These are phyloP conservation scores for Spencermartinsiella ligniputridi DNA, from an alignment of 1,139 yeast genomes.

Conservation along the genomic window DNA sequence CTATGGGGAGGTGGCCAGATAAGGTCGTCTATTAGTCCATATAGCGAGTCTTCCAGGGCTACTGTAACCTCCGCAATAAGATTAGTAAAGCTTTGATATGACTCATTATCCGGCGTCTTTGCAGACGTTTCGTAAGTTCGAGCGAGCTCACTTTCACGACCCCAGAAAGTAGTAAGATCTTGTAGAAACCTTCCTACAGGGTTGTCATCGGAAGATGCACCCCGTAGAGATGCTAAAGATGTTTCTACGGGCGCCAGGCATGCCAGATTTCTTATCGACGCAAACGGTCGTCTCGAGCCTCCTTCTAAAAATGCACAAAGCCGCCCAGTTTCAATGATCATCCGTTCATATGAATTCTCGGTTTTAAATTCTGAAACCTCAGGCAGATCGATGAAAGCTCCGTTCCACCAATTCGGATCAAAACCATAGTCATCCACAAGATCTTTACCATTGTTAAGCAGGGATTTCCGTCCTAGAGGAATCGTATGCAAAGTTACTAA, in stretches of 20 bases:
- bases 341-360: constrained; percentile 19
- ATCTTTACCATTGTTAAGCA: constrained; percentile 33
- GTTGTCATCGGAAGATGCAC: constrained; percentile 17
- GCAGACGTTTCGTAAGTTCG: constrained; percentile 19
- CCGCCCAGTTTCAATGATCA: constrained; percentile 40
- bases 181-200: constrained; percentile 22
- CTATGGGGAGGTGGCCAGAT: constrained; percentile 25
- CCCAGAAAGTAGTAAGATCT: constrained; percentile 17
- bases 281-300: constrained; percentile 38
- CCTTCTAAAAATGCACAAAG: constrained; percentile 43
- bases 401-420: constrained; percentile 43
- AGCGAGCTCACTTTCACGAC: constrained; percentile 13
- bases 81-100: constrained; percentile 18
- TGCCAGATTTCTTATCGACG: constrained; percentile 37
- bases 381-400: constrained; percentile 28
- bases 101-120: constrained; percentile 14
- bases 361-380: constrained; percentile 11
- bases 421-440: constrained; percentile 38
- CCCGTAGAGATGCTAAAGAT: constrained; percentile 24
- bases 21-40: constrained; percentile 27
- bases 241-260: constrained; percentile 20
- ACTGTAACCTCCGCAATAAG: constrained; percentile 25
- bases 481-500: constrained; percentile 42
- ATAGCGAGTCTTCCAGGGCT: constrained; percentile 21
- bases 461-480: constrained; percentile 37